Evolutionary conservation across 2,329 filamentous ascomycete species (phyloP), one percentile per base, ranked within the genome.

Genomic region (Xylaria polymorpha): DNA sequence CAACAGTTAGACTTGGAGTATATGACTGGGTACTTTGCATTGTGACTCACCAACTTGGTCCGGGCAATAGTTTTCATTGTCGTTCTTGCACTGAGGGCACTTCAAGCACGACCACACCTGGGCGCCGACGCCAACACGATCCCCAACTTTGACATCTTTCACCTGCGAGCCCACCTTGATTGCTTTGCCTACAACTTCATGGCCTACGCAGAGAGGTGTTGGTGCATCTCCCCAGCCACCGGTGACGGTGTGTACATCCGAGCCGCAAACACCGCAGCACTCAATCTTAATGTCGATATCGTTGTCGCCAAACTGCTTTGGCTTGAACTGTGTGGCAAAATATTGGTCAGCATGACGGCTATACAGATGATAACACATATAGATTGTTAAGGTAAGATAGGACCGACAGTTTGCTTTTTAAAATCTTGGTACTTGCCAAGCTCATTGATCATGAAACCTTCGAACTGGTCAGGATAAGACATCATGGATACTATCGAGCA

Each of bases 241-340:
- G 0, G 75, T 78, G 1, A 80, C 70, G 4, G 76, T 78, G 70
- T 81, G 85, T 18, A 87, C 82, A 71, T 88, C 85, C 53, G 83
- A 85, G 69, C 87, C 85, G 73, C 86, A 88, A 37, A 87, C 81
- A 75, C 88, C 88, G 73, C 88, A 90, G 72, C 85, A 86, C 72
- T 91, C 88, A 74, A 92, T 88, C 79, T 90, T 88, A 78, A 92
- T 86, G 73, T 92, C 90, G 73, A 92, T 84, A 75, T 92, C 90
- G 78, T 90, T 83, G 73, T 90, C 74, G 20, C 74, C 74, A 39
- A 79, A 79, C 20, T 65, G 67, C 64, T 78, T 77, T 29, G 76
- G 75, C 65, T 78, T 79, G 61, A 78, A 78, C 77, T 78, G 43
- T 37, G 25, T 8, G 48, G 6, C 7, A 3, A 15, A 18, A 41